Base-by-base conservation (phyloP, 1,139 yeast genomes). In the Tardiomyces blankii region DNA sequence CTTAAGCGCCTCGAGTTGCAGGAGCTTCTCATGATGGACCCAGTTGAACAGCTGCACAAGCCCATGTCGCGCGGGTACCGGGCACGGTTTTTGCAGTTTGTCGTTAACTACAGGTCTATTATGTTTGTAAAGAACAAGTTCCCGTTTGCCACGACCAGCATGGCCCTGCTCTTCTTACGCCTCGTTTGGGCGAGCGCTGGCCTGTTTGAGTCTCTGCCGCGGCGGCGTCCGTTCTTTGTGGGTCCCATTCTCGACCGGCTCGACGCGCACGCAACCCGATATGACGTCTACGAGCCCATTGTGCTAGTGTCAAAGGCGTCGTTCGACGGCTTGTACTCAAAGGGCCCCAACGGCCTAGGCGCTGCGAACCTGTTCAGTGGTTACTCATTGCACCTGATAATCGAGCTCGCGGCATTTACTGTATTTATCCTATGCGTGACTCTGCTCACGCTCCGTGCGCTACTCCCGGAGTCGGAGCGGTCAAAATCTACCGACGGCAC, bases 1-100 rank as follows among this genome's bases (percentile, higher is more conserved):
- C 65, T 81, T 42, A 73, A 78, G 41, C 70, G 87, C 46, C 62
- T 74, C 39, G 88, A 82, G 54, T 67, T 82, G 18, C 74, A 75
- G 11, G 86, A 80, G 49, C 60, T 78, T 33, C 45, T 16, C 7
- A 9, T 16, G n/a, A 13, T 40, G 12, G 42, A 30, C 35, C 35
- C 35, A 12, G 35, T 14, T 11, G 35, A 30, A 9, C 16, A 30
- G 35, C 16, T 30, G 16, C 5, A 30, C 16, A 3, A 5, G n/a
- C 35, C n/a, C 16, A 13, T 14, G n/a, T 30, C 35, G n/a, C 35
- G 16, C 9, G 35, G 35, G 16, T 30, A 30, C 35, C 16, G 35
- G 9, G 35, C 16, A 11, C 35, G 35, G 16, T 30, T 30, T 11
- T 30, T 30, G 11, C 35, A 14, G 35, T 13, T 30, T 9, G 35